Percentiles rank a stretch among this genome's conserved stretches.
Evolutionary conservation across 129 eudicot species (phyloP).

Genomic region (Tanacetum coccineum): DNA sequence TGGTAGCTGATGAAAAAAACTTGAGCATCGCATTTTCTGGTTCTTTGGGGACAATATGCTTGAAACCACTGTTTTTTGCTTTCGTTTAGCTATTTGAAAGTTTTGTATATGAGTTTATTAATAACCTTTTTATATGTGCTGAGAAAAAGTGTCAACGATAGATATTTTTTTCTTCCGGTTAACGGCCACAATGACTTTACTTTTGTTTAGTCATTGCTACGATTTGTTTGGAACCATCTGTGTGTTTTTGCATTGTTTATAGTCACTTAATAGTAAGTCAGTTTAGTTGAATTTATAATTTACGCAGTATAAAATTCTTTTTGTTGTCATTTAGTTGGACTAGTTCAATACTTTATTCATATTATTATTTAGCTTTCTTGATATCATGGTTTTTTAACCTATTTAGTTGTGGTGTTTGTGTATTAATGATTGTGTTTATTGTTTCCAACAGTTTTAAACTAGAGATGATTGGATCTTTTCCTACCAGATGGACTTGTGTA

Average conservation of each 20-base stretch:
- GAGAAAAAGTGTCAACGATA: background rate
- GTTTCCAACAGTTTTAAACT: slow-evolving; percentile 44
- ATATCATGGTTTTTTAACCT: background rate
- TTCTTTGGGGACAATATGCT: background rate
- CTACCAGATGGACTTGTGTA: slow-evolving; percentile 95
- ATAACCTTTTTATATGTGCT: background rate
- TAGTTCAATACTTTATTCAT: too few relatives aligned
- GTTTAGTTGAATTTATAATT: background rate
- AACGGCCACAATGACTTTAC: background rate
- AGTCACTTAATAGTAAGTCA: slow-evolving; percentile 1
- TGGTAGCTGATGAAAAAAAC: slow-evolving; percentile 11
- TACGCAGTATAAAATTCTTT: background rate
- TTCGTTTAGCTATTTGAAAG: background rate
- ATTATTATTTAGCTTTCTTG: background rate
- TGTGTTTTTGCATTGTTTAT: slow-evolving; percentile 2
- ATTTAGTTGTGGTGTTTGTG: background rate
- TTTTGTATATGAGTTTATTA: background rate
- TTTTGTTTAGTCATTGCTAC: slow-evolving; percentile 2
- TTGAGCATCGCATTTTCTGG: slow-evolving; percentile 4
- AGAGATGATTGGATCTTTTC: slow-evolving; percentile 88
- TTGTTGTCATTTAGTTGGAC: too few relatives aligned
- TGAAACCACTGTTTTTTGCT: background rate
- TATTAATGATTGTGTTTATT: slow-evolving; percentile 9
- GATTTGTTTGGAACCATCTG: background rate
- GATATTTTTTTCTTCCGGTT: background rate